Conservation (phyloP, 1,284 basidiomycete species). For the Inonotus hispidus region DNA sequence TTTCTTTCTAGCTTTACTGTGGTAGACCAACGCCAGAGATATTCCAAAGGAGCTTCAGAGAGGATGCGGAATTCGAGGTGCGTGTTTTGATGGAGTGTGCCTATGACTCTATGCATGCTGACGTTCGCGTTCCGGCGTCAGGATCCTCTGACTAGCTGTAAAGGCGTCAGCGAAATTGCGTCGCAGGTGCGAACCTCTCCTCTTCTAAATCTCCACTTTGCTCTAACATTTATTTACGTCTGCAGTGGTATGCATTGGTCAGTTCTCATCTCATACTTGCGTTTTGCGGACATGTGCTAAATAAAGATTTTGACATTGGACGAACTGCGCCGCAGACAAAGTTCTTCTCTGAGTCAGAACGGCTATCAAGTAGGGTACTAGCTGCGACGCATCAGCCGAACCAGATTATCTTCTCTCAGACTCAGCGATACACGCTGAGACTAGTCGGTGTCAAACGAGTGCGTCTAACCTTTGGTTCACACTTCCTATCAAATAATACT, state of each 20-base stretch:
- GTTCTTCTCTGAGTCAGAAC: constrained; percentile 46
- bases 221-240: constrained; percentile 11
- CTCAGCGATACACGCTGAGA: constrained; percentile 53
- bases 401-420: constrained; percentile 54
- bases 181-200: constrained; percentile 40
- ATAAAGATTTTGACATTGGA: no score
- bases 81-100: neutral
- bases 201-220: neutral
- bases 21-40: constrained; percentile 51
- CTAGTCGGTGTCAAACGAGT: constrained; percentile 51
- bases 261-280: constrained; percentile 20
- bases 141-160: constrained; percentile 48
- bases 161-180: constrained; percentile 48
- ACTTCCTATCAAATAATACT: neutral
- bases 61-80: constrained; percentile 58
- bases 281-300: no score
- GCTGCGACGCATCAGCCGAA: constrained; percentile 51
- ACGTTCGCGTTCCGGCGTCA: constrained; percentile 24
- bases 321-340: constrained; percentile 39
- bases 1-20: constrained; percentile 41
- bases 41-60: constrained; percentile 52
- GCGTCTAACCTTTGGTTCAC: constrained; percentile 5
- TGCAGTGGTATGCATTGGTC: constrained; percentile 59
- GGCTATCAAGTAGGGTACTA: constrained; percentile 47
- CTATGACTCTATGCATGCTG: neutral